phyloP scores from a whole-genome alignment of 768 basidiomycete species.

The Suillus hirtellus region DNA sequence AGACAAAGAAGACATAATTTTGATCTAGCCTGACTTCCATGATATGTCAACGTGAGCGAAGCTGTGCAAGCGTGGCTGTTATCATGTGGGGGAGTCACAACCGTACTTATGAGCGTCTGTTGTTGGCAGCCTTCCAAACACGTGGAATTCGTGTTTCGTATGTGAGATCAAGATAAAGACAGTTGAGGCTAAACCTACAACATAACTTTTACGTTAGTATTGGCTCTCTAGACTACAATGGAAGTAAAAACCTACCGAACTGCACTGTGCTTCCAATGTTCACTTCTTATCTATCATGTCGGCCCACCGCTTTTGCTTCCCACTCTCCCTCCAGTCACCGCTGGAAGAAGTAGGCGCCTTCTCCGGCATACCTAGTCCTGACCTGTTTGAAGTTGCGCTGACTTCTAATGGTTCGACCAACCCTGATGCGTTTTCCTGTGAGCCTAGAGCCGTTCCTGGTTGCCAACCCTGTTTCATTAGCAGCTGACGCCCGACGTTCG shows the following conservation, averaged over 20 bases:
- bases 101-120: not conserved
- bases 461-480: slow-evolving; percentile 77
- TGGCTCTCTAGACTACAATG: not conserved
- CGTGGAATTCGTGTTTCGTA: not conserved
- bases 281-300: slow-evolving; percentile 3
- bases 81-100: not conserved
- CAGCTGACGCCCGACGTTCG: slow-evolving; percentile 68
- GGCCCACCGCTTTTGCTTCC: slow-evolving; percentile 42
- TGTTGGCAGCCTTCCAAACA: not conserved
- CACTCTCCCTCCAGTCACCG: slow-evolving; percentile 42
- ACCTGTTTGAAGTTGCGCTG: slow-evolving; percentile 41
- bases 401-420: slow-evolving; percentile 61
- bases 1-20: slow-evolving; percentile 5
- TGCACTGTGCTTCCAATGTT: not conserved
- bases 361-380: slow-evolving; percentile 54
- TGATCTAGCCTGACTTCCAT: not conserved
- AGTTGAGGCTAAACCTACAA: not conserved
- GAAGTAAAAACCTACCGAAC: not conserved
- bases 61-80: not conserved
- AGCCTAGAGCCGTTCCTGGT: slow-evolving; percentile 52
- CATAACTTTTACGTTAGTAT: not conserved
- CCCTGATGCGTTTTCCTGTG: slow-evolving; percentile 24
- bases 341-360: slow-evolving; percentile 19
- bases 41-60: not conserved
- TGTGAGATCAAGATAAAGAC: too few species aligned